Evolutionary conservation across 345 rosid genomes (phyloP).

Genomic region (Limnanthes douglasii): DNA sequence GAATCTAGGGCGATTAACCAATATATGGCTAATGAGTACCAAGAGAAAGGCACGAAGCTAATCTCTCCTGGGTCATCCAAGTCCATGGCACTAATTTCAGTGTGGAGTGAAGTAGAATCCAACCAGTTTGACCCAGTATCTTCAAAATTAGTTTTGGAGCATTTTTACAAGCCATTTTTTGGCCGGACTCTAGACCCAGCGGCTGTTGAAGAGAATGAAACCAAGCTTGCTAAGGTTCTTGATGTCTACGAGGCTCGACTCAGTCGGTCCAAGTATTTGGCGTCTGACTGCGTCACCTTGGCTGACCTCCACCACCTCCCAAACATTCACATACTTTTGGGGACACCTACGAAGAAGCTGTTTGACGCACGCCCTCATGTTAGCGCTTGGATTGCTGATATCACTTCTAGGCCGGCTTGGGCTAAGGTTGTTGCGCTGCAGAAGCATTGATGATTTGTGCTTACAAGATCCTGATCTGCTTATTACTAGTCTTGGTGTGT

Average conservation of each 20-base stretch:
- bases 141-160: slow-evolving; percentile 49
- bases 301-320: slow-evolving; percentile 77
- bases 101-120: slow-evolving; percentile 64
- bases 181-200: slow-evolving; percentile 34
- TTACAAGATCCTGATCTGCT: too few species aligned
- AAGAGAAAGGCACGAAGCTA: slow-evolving; percentile 46
- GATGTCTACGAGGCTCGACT: slow-evolving; percentile 56
- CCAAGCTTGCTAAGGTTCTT: slow-evolving; percentile 31
- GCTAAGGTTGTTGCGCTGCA: slow-evolving; percentile 12
- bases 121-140: slow-evolving; percentile 46
- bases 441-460: slow-evolving; percentile 12
- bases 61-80: slow-evolving; percentile 15
- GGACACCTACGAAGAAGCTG: slow-evolving; percentile 27
- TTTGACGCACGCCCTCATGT: slow-evolving; percentile 34
- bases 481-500: too few species aligned
- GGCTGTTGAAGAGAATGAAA: slow-evolving; percentile 37
- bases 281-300: slow-evolving; percentile 41
- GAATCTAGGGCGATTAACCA: slow-evolving; percentile 73
- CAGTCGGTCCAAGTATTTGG: slow-evolving; percentile 45
- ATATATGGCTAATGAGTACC: slow-evolving; percentile 30
- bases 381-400: slow-evolving; percentile 37
- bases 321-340: slow-evolving; percentile 16
- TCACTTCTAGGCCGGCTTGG: slow-evolving; percentile 54
- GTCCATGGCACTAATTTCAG: slow-evolving; percentile 13
- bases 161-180: slow-evolving; percentile 22